Percentiles rank a stretch among this genome's conserved stretches.
phyloP scores from a whole-genome alignment of 495 filamentous ascomycete species.

The Penicillium coffeae region DNA sequence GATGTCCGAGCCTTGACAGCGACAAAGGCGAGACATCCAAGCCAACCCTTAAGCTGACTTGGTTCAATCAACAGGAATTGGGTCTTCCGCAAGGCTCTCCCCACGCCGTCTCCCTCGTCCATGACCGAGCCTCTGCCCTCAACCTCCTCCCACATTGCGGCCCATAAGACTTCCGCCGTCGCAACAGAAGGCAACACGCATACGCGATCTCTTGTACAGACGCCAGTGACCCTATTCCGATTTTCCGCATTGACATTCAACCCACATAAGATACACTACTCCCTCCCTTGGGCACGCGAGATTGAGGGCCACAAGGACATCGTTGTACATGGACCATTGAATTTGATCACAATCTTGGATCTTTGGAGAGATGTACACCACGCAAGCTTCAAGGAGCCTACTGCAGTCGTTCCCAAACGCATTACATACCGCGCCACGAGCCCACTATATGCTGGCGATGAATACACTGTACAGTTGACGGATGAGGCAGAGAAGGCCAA shows the following conservation, averaged over 20 bases:
- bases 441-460: conserved; percentile 58
- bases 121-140: conserved; percentile 1
- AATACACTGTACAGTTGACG: conserved; percentile 43
- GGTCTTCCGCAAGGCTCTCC: conserved; percentile 54
- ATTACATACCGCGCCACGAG: conserved; percentile 57
- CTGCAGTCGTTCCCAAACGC: conserved; percentile 36
- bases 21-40: neutral
- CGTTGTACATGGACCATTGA: conserved; percentile 63
- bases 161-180: conserved; percentile 25
- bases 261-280: conserved; percentile 70
- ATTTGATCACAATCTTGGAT: conserved; percentile 60
- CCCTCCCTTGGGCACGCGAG: conserved; percentile 51
- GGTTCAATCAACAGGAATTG: conserved; percentile 42
- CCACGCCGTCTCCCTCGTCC: conserved; percentile 17
- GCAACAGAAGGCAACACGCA: conserved; percentile 24
- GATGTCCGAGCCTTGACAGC: neutral
- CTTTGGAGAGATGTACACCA: conserved; percentile 56
- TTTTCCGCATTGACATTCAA: conserved; percentile 74
- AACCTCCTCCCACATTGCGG: conserved; percentile 8
- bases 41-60: neutral
- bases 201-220: conserved; percentile 48
- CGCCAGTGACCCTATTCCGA: conserved; percentile 58
- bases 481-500: conserved; percentile 23
- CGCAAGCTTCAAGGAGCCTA: conserved; percentile 4
- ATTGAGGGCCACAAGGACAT: conserved; percentile 57